A percentile compares a stretch with the other conserved stretches of the same genome.
Conservation (phyloP, 495 filamentous ascomycete genomes). For the Penicillium canescens region DNA sequence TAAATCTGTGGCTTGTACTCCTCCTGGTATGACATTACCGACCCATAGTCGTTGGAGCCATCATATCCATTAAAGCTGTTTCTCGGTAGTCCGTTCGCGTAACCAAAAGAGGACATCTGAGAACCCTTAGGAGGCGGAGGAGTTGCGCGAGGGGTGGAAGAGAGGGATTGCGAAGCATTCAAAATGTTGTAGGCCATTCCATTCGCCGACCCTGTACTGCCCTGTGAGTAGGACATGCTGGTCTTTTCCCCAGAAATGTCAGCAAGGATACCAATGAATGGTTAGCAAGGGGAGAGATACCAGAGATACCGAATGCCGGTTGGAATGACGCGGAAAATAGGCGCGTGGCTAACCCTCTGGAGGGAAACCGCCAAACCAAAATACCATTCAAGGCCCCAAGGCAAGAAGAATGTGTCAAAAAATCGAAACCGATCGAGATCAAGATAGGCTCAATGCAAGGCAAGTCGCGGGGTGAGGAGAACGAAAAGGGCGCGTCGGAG, state of each 20-base stretch:
- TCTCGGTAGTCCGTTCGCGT: conserved; percentile 38
- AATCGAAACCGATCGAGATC: conserved; percentile 5
- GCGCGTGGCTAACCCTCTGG: conserved; percentile 37
- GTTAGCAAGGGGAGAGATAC: conserved; percentile 24
- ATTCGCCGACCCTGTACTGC: conserved; percentile 42
- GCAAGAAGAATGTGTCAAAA: conserved; percentile 18
- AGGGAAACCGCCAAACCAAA: conserved; percentile 24
- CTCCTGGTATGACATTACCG: conserved; percentile 48
- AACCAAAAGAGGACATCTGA: conserved; percentile 49
- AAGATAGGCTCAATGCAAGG: conserved; percentile 27
- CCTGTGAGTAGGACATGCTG: conserved; percentile 47
- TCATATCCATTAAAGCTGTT: conserved; percentile 45
- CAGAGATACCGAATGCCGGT: conserved; percentile 27
- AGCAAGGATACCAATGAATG: conserved; percentile 14
- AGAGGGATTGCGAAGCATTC: conserved; percentile 51
- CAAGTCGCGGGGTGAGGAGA: conserved; percentile 22
- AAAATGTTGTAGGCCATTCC: conserved; percentile 47
- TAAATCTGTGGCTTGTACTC: conserved; percentile 74
- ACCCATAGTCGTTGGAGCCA: conserved; percentile 49
- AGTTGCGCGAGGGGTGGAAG: conserved; percentile 54
- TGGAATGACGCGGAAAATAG: conserved; percentile 35
- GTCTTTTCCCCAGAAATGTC: conserved; percentile 1
- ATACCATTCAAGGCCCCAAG: conserved; percentile 16
- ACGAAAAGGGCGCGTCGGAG: conserved; percentile 35
- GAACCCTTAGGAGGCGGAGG: conserved; percentile 47